Base-by-base conservation (phyloP, 2,329 filamentous ascomycete species). In the Colletotrichum lupini region DNA sequence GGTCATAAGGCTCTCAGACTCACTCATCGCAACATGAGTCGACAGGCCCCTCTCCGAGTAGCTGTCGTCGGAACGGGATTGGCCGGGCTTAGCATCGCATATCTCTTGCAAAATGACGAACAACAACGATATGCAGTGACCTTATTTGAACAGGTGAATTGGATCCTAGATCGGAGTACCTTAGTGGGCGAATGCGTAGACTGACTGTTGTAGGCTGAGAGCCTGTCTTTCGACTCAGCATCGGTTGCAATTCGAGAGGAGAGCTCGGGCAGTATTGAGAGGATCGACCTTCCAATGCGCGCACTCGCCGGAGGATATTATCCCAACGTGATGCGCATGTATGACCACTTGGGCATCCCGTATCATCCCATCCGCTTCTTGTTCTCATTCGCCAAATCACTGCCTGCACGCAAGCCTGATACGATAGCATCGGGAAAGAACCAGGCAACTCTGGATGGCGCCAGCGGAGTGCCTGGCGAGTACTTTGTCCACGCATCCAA, bases 401-500 rank as follows among this genome's bases (percentile, higher is more conserved):
- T 28, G 28, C 28, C 28, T 6, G 28, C 6, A 28, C 28, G 28
- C 28, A 28, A 28, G 28, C 28, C 28, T 28, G 28, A 28, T 28
- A 28, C 28, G 28, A 28, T 28, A 28, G 7, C 28, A 28, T 28
- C 28, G 28, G 28, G 5, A 28, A 28, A 1, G 5, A 28, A 28
- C 7, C 28, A 28, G 28, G 28, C 28, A 28, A 28, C 28, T 28
- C 28, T 28, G 28, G 28, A 28, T 6, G 28, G 28, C 28, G 28
- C 28, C 1, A 8, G 28, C 28, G 28, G 28, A 8, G 28, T 28
- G 28, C 28, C 28, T 28, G 28, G 28, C 28, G 78, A 83, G 24
- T 88, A 89, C 77, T 88, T 89, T 68, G 80, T 88, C 16, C 86
- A 91, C 75, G 84, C 88, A 0, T 90, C 87, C 3, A 89, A 90